phyloP scores from a whole-genome alignment of 139 green algal species.

The Haematococcus lacustris region DNA sequence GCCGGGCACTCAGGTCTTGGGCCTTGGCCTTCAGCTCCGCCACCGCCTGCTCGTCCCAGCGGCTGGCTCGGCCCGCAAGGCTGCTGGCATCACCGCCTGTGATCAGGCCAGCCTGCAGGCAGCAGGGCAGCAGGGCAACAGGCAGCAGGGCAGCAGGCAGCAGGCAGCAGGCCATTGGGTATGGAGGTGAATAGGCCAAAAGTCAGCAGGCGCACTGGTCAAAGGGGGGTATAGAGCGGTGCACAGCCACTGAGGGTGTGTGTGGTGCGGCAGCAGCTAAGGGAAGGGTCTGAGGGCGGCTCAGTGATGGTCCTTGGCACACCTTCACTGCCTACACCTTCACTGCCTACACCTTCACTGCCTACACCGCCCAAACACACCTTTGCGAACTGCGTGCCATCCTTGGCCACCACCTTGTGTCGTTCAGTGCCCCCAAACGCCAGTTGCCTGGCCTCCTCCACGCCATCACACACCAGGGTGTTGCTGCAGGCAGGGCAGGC shows the following conservation, averaged over 20 bases:
- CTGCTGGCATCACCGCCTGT: conserved; percentile 28
- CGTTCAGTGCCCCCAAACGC: conserved; percentile 45
- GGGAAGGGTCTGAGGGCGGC: too few species aligned
- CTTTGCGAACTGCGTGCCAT: conserved; percentile 86
- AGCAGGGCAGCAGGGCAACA: not conserved
- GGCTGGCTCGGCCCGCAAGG: conserved; percentile 3
- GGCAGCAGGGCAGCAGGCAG: too few species aligned
- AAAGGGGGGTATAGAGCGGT: too few species aligned
- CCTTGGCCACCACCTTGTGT: conserved; percentile 69
- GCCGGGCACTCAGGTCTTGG: conserved; percentile 10
- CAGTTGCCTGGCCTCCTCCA: conserved; percentile 70
- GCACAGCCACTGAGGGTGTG: too few species aligned
- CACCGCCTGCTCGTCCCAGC: conserved; percentile 64
- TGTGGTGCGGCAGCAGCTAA: too few species aligned
- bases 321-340: too few species aligned
- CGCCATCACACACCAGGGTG: conserved; percentile 84
- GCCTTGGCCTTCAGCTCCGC: conserved; percentile 46
- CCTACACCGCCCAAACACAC: not conserved
- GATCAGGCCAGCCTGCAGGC: conserved; percentile 19
- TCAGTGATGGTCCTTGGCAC: too few species aligned
- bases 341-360: too few species aligned
- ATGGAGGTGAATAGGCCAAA: too few species aligned
- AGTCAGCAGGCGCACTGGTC: too few species aligned
- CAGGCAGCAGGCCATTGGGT: too few species aligned
- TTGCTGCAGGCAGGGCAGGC: too few species aligned